phyloP scores from a whole-genome alignment of 345 rosid genomes.

The Populus ilicifolia region DNA sequence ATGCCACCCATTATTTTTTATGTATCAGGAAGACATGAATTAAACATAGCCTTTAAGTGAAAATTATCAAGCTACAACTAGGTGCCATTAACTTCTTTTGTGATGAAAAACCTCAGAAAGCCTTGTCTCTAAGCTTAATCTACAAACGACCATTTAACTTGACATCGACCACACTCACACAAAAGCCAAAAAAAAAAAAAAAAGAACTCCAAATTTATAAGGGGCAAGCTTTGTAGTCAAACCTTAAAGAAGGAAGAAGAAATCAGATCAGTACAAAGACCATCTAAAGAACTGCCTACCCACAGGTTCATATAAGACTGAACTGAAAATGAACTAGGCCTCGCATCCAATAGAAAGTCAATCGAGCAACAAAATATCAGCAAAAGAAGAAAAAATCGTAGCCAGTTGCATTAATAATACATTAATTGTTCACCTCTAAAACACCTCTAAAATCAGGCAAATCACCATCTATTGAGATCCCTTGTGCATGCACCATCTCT shows the following conservation, averaged over 20 bases:
- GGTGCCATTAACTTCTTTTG: not conserved
- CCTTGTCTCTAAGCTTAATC: not conserved
- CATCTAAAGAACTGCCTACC: not conserved
- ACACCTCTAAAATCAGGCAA: not conserved
- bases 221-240: not conserved
- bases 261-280: not conserved
- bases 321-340: not conserved
- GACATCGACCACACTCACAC: too few relatives aligned
- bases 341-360: not conserved
- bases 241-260: not conserved
- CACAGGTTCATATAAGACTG: not conserved
- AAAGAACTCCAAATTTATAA: too few relatives aligned
- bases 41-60: not conserved
- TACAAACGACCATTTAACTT: not conserved
- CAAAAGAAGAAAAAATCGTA: not conserved
- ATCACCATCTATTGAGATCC: not conserved
- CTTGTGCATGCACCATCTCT: not conserved
- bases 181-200: too few relatives aligned
- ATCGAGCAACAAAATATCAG: not conserved
- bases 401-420: not conserved
- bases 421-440: not conserved
- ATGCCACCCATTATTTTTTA: not conserved
- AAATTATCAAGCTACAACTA: not conserved
- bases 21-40: not conserved
- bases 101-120: not conserved